Evolutionary conservation across 1,139 yeast species (phyloP), one percentile per base, ranked within the genome.

Genomic region (Scheffersomyces illinoinensis): DNA sequence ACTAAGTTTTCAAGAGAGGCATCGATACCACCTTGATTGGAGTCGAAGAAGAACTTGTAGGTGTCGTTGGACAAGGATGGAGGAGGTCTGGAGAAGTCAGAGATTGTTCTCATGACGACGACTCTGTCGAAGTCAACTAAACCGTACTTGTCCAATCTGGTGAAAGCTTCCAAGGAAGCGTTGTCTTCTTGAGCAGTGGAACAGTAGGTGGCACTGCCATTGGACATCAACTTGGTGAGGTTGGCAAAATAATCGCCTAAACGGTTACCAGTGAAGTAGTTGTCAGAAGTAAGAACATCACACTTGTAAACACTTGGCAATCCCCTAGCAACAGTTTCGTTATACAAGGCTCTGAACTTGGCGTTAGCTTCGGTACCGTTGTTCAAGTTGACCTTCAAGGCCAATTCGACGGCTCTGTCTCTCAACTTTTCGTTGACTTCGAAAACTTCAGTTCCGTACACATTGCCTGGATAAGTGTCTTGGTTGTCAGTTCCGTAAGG

Each of bases 121-220:
- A 87, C 76, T 72, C 90, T 81, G 61, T 80, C 76, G 70, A 73
- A 87, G 68, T 85, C 88, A 56, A 84, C 85, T 62, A 86, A 76
- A 20, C 88, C 89, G 65, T 76, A 76, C 62, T 75, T 76, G 62
- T 85, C 84, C 68, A 84, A 79, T 74, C 91, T 83, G 52, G 84
- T 68, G 60, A 87, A 72, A 3, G 87, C 85, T 70, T 87, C 89
- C 66, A 87, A 80, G 14, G 88, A 78, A 47, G 91, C 91, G 68
- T 86, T 85, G 69, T 87, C 91, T 72, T 87, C 91, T 72, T 86
- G 90, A 57, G 89, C 90, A 54, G 89, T 84, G 47, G 87, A 71
- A 71, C 90, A 85, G 76, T 86, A 87, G 43, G 73, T 75, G 24
- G 86, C 89, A 54, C 88, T 79, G 54, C 86, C 87, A 66, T 87